phyloP scores from a whole-genome alignment of 306 rosid genomes.

The Canavalia gladiata region DNA sequence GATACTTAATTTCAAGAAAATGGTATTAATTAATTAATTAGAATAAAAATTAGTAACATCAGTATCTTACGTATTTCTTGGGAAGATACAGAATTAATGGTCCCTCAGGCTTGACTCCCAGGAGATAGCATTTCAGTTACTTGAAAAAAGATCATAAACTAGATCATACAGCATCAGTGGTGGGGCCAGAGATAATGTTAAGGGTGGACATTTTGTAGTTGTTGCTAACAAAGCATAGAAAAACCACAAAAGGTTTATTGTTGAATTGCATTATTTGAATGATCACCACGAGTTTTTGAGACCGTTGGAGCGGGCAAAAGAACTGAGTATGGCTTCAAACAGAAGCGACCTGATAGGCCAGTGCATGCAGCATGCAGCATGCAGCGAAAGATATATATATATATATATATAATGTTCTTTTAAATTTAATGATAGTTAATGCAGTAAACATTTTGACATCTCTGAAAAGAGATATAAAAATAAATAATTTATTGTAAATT shows the following conservation, averaged over 20 bases:
- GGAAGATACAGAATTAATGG: background rate
- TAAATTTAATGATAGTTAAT: too few species aligned
- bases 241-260: conserved; percentile 2
- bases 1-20: too few species aligned
- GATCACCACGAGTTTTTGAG: conserved; percentile 9
- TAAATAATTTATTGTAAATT: too few species aligned
- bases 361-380: too few species aligned
- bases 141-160: background rate
- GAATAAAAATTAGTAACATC: background rate
- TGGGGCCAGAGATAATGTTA: background rate
- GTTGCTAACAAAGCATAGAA: conserved; percentile 17
- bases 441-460: too few species aligned
- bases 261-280: conserved; percentile 2
- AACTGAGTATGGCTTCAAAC: conserved; percentile 13
- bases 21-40: too few species aligned
- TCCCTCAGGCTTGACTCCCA: background rate
- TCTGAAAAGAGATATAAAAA: too few species aligned
- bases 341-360: background rate
- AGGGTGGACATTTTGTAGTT: conserved; percentile 22
- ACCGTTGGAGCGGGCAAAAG: conserved; percentile 28
- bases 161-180: background rate
- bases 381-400: too few species aligned
- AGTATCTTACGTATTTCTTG: background rate
- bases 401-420: too few species aligned
- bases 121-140: background rate